A percentile compares a stretch with the other conserved stretches of the same genome.
phyloP scores from a whole-genome alignment of 768 basidiomycete genomes.

The Leccinum arenicola region DNA sequence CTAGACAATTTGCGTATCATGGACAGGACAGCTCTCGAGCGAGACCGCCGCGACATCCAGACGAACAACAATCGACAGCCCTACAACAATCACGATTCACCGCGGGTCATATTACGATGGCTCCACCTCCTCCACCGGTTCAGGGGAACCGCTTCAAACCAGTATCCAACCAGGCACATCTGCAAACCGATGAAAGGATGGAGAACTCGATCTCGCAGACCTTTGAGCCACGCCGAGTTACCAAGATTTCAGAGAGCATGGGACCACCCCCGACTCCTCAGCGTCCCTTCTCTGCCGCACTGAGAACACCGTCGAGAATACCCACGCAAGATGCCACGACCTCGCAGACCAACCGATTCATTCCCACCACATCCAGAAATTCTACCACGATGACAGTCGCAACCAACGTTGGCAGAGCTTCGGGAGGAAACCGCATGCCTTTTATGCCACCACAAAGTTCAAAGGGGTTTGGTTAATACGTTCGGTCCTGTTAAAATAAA shows the following conservation, averaged over 20 bases:
- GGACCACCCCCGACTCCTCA: slow-evolving; percentile 55
- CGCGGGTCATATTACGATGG: slow-evolving; percentile 31
- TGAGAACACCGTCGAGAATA: slow-evolving; percentile 27
- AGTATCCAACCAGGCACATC: slow-evolving; percentile 14
- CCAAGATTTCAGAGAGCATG: slow-evolving; percentile 36
- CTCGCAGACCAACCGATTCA: slow-evolving; percentile 31
- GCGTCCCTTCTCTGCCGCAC: slow-evolving; percentile 24
- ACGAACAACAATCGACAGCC: slow-evolving; percentile 40
- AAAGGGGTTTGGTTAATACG: slow-evolving; percentile 30
- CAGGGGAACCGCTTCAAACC: slow-evolving; percentile 26
- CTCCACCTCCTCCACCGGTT: slow-evolving; percentile 27
- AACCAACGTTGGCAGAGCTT: slow-evolving; percentile 14
- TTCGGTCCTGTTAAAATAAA: not conserved
- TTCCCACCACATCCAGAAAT: slow-evolving; percentile 28
- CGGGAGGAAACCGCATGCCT: slow-evolving; percentile 49
- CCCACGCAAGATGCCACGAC: slow-evolving; percentile 15
- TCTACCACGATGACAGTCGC: slow-evolving; percentile 17
- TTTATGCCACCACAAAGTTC: slow-evolving; percentile 44
- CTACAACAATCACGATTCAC: slow-evolving; percentile 36
- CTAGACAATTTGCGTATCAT: slow-evolving; percentile 68
- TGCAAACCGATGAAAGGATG: slow-evolving; percentile 10
- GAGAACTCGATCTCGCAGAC: slow-evolving; percentile 12
- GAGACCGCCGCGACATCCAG: slow-evolving; percentile 38
- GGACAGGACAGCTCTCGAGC: slow-evolving; percentile 45
- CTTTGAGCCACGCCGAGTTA: slow-evolving; percentile 20